These are phyloP conservation scores for Malassezia arunalokei DNA, from an alignment of 1,284 basidiomycete genomes.

Conservation along the genomic window DNA sequence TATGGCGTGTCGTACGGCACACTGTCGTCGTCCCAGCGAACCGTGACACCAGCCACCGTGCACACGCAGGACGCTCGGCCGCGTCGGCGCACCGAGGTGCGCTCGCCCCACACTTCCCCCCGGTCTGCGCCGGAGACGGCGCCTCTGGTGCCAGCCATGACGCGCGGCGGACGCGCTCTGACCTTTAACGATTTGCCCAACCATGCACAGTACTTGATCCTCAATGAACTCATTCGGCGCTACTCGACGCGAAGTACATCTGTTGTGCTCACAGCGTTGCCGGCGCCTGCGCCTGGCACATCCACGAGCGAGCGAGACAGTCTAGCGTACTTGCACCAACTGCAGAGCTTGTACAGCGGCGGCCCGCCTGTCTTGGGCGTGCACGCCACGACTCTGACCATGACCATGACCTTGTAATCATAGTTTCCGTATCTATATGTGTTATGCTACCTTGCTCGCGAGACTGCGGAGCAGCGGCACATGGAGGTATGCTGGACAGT, in stretches of 20 bases:
- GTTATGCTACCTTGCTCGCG: constrained; percentile 37
- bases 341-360: constrained; percentile 37
- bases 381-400: constrained; percentile 41
- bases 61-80: not conserved
- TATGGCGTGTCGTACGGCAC: constrained; percentile 21
- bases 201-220: constrained; percentile 42
- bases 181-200: constrained; percentile 44
- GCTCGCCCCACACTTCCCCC: not conserved
- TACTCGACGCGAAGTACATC: constrained; percentile 33
- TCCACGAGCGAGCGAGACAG: constrained; percentile 24
- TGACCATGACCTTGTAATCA: constrained; percentile 32
- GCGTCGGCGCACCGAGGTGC: not conserved
- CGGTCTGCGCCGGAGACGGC: not conserved
- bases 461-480: constrained; percentile 39
- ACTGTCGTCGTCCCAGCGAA: constrained; percentile 30
- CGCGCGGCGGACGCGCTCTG: constrained; percentile 1
- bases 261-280: constrained; percentile 41
- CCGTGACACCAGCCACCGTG: constrained; percentile 26
- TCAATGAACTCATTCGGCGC: constrained; percentile 41
- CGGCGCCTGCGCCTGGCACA: constrained; percentile 40
- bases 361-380: constrained; percentile 41
- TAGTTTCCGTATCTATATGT: not conserved
- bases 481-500: constrained; percentile 42
- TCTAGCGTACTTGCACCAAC: constrained; percentile 33
- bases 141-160: not conserved